phyloP scores from a whole-genome alignment of 2,329 filamentous ascomycete species.

The Metarhizium sp. region DNA sequence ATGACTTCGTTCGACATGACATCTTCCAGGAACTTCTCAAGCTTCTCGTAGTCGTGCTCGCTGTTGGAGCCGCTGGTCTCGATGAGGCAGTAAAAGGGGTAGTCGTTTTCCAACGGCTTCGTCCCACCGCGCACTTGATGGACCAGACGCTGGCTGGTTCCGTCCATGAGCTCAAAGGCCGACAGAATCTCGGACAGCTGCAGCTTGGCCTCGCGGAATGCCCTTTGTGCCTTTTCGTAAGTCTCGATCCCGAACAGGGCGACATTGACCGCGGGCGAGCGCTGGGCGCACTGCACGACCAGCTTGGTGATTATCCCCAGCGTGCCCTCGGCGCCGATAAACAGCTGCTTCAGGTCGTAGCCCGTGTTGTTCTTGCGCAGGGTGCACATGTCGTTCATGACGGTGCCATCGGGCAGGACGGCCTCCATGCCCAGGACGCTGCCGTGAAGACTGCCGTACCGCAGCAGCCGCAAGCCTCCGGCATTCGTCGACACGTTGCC shows the following conservation, averaged over 20 bases:
- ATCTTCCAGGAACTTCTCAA: slow-evolving; percentile 81
- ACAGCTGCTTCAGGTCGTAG: slow-evolving; percentile 93
- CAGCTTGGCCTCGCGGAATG: slow-evolving; percentile 80
- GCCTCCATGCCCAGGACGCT: slow-evolving; percentile 88
- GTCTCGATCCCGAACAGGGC: slow-evolving; percentile 88
- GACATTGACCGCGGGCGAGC: slow-evolving; percentile 83
- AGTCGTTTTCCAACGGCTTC: slow-evolving; percentile 72
- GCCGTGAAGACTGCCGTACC: slow-evolving; percentile 91
- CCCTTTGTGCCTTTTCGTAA: slow-evolving; percentile 78
- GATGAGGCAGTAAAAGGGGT: slow-evolving; percentile 93
- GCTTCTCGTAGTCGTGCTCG: slow-evolving; percentile 88
- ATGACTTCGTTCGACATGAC: slow-evolving; percentile 86
- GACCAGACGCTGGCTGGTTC: slow-evolving; percentile 69
- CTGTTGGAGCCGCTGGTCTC: slow-evolving; percentile 93
- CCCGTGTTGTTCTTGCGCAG: slow-evolving; percentile 98
- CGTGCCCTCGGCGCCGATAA: slow-evolving; percentile 92
- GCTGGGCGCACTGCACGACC: slow-evolving; percentile 80
- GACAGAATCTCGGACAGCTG: slow-evolving; percentile 93
- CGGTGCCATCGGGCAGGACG: slow-evolving; percentile 85
- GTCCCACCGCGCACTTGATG: slow-evolving; percentile 65
- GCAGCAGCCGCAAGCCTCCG: slow-evolving; percentile 76
- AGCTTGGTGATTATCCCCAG: slow-evolving; percentile 89
- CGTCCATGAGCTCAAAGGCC: slow-evolving; percentile 96
- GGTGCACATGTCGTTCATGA: slow-evolving; percentile 79
- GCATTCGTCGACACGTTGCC: slow-evolving; percentile 96